These are phyloP conservation scores for Kwoniella bestiolae DNA, from an alignment of 768 basidiomycete genomes.

Conservation along the genomic window DNA sequence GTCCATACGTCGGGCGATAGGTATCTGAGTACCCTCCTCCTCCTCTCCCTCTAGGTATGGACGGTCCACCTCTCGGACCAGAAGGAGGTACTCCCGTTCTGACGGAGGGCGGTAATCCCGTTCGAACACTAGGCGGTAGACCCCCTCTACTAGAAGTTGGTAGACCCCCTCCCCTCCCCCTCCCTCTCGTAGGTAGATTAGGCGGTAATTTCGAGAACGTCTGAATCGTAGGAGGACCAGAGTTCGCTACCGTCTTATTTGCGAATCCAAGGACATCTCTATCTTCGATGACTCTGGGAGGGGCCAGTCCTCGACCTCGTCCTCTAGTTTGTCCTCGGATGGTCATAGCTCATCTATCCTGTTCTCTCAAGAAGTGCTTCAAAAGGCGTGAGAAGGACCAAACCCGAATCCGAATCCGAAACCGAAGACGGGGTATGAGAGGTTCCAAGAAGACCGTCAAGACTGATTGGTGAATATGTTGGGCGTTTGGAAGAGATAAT, in stretches of 20 bases:
- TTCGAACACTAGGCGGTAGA: neutral
- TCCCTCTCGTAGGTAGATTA: neutral
- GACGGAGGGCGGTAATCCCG: neutral
- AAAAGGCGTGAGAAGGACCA: too few species aligned
- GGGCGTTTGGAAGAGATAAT: neutral
- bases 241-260: conserved; percentile 21
- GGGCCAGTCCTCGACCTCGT: conserved; percentile 7
- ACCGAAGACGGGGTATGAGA: too few species aligned
- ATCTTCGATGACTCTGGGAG: conserved; percentile 13
- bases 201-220: conserved; percentile 11
- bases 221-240: conserved; percentile 12
- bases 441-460: too few species aligned
- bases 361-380: neutral
- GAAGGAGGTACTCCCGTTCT: neutral
- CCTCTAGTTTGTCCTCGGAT: conserved; percentile 8
- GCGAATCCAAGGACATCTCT: conserved; percentile 18
- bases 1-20: neutral
- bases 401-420: too few species aligned
- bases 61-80: conserved; percentile 1
- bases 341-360: neutral
- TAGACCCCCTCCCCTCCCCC: neutral
- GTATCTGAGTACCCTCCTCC: neutral
- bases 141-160: neutral
- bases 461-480: too few species aligned
- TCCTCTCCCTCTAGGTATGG: neutral